A percentile compares a stretch with the other conserved stretches of the same genome.
phyloP scores from a whole-genome alignment of 495 filamentous ascomycete species.

The Bacidia rubella region DNA sequence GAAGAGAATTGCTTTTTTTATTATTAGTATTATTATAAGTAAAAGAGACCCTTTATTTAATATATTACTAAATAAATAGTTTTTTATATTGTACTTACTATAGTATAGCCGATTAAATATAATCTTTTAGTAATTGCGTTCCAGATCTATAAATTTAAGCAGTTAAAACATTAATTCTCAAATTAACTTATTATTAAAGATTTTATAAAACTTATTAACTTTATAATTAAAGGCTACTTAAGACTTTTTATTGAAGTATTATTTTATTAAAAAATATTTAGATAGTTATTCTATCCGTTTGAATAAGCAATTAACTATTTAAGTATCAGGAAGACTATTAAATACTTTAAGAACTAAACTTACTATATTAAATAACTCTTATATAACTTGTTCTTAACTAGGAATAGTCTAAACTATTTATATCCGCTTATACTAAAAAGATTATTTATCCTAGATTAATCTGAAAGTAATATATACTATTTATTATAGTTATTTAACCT shows the following conservation, averaged over 20 bases:
- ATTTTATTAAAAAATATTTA: neutral
- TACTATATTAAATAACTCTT: neutral
- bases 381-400: neutral
- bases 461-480: neutral
- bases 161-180: constrained; percentile 2
- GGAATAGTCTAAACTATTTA: neutral
- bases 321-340: neutral
- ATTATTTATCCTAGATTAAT: neutral
- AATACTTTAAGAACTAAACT: neutral
- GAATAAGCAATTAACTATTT: neutral
- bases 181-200: neutral
- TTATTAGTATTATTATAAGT: neutral
- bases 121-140: neutral
- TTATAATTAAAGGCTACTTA: neutral
- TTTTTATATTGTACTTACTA: neutral
- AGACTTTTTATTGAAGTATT: neutral
- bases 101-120: neutral
- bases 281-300: neutral
- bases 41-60: neutral
- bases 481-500: neutral
- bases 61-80: neutral
- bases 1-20: constrained; percentile 2
- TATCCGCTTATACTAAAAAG: neutral
- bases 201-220: neutral
- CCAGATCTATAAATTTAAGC: neutral